A percentile compares a stretch with the other conserved stretches of the same genome.
Conservation (phyloP, 257 asterid genomes). For the Fraxinus anomala region DNA sequence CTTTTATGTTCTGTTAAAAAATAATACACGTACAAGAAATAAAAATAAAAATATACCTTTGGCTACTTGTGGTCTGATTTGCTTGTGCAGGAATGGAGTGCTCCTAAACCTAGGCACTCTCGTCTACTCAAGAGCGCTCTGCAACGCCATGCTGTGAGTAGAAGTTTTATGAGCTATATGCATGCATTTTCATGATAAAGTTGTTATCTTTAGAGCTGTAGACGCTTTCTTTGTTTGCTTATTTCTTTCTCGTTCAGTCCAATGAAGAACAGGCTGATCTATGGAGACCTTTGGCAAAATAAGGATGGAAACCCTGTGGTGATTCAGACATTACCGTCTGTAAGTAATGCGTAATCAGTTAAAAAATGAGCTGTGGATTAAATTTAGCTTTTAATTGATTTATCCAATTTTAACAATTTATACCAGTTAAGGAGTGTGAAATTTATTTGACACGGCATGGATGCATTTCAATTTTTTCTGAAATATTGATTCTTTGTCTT, state of each 20-base stretch:
- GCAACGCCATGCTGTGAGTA: slow-evolving; percentile 72
- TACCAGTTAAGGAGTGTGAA: too few relatives aligned
- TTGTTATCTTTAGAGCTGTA: background rate
- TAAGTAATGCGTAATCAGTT: slow-evolving; percentile 35
- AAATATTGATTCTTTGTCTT: slow-evolving; percentile 13
- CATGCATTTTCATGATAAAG: slow-evolving; percentile 10
- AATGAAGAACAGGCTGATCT: slow-evolving; percentile 42
- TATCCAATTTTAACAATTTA: background rate
- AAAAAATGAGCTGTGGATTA: background rate
- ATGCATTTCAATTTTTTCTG: slow-evolving; percentile 5
- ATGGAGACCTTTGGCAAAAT: slow-evolving; percentile 75
- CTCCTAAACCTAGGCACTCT: slow-evolving; percentile 90
- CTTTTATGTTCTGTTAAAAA: too few relatives aligned
- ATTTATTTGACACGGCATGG: background rate
- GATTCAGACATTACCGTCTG: slow-evolving; percentile 35
- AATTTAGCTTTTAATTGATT: background rate
- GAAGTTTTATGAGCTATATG: slow-evolving; percentile 16
- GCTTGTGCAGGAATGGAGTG: slow-evolving; percentile 74
- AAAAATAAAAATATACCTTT: background rate
- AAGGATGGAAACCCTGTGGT: slow-evolving; percentile 63
- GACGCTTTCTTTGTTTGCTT: slow-evolving; percentile 7
- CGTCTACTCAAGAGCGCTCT: slow-evolving; percentile 76
- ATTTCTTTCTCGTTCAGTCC: slow-evolving; percentile 45
- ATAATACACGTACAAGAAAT: too few relatives aligned
- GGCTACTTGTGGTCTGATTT: background rate